Evolutionary conservation across 306 rosid species (phyloP).

Genomic region (Canavalia gladiata): DNA sequence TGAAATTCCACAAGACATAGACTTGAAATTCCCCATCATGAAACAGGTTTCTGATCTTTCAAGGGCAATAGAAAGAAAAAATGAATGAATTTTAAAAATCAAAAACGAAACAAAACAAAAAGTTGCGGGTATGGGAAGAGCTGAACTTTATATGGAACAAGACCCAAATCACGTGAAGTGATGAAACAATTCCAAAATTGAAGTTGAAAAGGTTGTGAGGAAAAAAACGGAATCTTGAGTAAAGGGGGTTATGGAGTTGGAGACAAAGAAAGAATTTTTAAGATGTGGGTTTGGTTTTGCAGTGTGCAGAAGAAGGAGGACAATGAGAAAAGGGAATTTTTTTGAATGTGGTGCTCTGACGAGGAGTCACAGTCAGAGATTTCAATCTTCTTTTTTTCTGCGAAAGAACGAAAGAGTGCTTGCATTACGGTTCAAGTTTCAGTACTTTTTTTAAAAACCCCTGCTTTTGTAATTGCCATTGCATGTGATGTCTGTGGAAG

Average conservation of each 20-base stretch:
- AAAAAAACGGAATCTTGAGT: conserved; percentile 35
- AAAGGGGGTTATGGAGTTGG: conserved; percentile 41
- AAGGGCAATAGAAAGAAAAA: neutral
- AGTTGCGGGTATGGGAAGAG: neutral
- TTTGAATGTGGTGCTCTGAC: conserved; percentile 61
- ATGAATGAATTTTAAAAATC: neutral
- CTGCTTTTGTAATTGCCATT: conserved; percentile 45
- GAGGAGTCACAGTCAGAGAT: conserved; percentile 47
- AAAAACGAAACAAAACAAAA: neutral
- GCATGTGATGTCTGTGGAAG: conserved; percentile 54
- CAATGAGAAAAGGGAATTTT: conserved; percentile 53
- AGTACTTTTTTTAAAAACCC: conserved; percentile 14
- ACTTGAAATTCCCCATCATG: too few species aligned
- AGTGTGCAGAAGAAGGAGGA: conserved; percentile 37
- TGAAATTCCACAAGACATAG: conserved; percentile 23
- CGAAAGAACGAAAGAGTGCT: conserved; percentile 40
- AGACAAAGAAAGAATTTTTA: conserved; percentile 59
- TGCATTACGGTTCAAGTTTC: conserved; percentile 22
- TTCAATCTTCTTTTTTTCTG: conserved; percentile 45
- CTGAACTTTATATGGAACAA: conserved; percentile 24
- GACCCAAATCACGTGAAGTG: conserved; percentile 34
- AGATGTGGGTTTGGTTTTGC: conserved; percentile 35
- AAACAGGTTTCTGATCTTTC: neutral
- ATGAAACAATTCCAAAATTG: conserved; percentile 34
- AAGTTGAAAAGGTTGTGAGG: conserved; percentile 34